phyloP scores from a whole-genome alignment of 192 early-diverging fungal species.

The Coemansia sp. region DNA sequence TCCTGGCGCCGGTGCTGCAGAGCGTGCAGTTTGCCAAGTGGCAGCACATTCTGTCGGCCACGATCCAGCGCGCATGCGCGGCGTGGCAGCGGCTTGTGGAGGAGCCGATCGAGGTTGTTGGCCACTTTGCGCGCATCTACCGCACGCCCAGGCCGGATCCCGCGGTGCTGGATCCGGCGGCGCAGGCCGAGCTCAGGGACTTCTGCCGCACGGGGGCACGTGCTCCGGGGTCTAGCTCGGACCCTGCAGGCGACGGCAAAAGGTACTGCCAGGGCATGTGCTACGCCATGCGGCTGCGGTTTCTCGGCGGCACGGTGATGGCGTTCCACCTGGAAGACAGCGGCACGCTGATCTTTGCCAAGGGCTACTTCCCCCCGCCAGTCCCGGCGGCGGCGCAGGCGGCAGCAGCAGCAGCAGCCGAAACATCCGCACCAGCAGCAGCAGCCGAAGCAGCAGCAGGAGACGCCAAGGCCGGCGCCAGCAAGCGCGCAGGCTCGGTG shows the following conservation, averaged over 20 bases:
- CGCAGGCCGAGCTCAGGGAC: constrained; percentile 5
- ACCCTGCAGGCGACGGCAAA: neutral
- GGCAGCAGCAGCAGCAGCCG: neutral
- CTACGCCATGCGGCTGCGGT: constrained; percentile 42
- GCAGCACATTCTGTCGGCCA: constrained; percentile 37
- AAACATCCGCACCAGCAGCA: neutral
- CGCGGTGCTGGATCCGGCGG: neutral
- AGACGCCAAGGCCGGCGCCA: neutral
- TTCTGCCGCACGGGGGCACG: neutral
- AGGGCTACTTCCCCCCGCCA: constrained; percentile 43
- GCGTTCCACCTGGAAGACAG: constrained; percentile 28
- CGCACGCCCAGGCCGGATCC: constrained; percentile 5
- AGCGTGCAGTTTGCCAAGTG: constrained; percentile 45
- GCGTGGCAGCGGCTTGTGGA: constrained; percentile 50
- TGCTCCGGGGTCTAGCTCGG: neutral
- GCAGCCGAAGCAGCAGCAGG: neutral
- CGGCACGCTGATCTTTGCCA: constrained; percentile 37
- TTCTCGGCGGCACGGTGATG: constrained; percentile 50
- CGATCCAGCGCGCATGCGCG: constrained; percentile 28
- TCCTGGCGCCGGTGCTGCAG: constrained; percentile 45
- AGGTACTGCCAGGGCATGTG: constrained; percentile 10
- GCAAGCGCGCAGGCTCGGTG: neutral
- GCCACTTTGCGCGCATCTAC: constrained; percentile 37
- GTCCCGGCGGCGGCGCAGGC: neutral
- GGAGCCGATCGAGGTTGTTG: constrained; percentile 49